These are phyloP conservation scores for Hepatocystis sp. DNA, from an alignment of 169 alveolate genomes.

Conservation along the genomic window DNA sequence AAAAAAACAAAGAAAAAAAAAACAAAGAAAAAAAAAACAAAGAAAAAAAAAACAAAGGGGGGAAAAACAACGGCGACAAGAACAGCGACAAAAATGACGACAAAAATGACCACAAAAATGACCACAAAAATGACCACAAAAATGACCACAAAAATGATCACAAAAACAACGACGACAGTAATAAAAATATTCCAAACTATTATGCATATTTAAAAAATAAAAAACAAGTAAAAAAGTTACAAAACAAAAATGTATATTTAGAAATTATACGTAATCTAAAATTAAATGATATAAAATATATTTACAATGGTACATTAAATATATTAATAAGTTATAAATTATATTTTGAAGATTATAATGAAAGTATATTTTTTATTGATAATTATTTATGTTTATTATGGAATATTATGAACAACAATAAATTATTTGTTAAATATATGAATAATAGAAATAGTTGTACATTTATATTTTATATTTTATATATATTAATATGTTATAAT, in stretches of 20 bases:
- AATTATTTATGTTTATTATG: slow-evolving; percentile 54
- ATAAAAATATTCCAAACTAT: background rate
- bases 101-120: background rate
- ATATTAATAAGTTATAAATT: slow-evolving; percentile 60
- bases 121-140: background rate
- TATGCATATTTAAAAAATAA: slow-evolving; percentile 43
- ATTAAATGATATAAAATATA: slow-evolving; percentile 15
- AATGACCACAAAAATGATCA: background rate
- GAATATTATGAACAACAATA: slow-evolving; percentile 62
- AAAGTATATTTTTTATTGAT: slow-evolving; percentile 23
- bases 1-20: background rate
- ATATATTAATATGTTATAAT: slow-evolving; percentile 47
- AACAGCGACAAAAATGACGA: background rate
- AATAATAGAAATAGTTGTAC: slow-evolving; percentile 28
- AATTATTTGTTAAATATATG: slow-evolving; percentile 26
- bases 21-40: background rate
- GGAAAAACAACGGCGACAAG: background rate
- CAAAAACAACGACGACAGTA: background rate
- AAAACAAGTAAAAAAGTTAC: slow-evolving; percentile 9
- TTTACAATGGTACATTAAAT: slow-evolving; percentile 62
- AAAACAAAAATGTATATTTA: slow-evolving; percentile 33
- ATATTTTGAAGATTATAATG: slow-evolving; percentile 60
- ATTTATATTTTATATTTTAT: slow-evolving; percentile 49
- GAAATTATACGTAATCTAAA: slow-evolving; percentile 43
- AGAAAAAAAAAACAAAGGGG: background rate